Evolutionary conservation across 1,139 yeast species (phyloP), one percentile per base, ranked within the genome.

Genomic region (Debaryomyces subglobosus): DNA sequence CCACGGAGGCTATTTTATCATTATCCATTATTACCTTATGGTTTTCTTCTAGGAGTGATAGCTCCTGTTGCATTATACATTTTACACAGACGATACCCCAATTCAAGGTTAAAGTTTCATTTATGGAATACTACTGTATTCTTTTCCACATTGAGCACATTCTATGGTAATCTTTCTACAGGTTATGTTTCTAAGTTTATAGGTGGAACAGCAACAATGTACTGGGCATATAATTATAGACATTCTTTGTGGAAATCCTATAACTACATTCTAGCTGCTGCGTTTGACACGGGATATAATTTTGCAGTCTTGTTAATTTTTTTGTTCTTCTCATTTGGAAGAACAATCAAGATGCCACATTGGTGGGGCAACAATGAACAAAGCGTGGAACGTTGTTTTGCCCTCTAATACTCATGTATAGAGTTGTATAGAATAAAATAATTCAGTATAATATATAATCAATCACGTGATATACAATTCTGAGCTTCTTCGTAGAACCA

Each of bases 151-250:
- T 71, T 77, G 75, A 70, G 79, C 34, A 63, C 52, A 13, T 78
- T 78, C 59, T 77, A 77, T 51, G 82, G 82, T 3, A 77, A 77
- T 53, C 58, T 77, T 15, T 75, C 81, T n/a, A 77, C 82, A 0
- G 82, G 82, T 0, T 71, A 74, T 51, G 53, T 77, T 15, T 77
- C 82, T 5, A 69, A 72, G 53, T 75, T 79, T 48, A 57, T 77
- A 20, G 71, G 79, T 0, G 81, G 81, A 8, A 71, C 81, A 0
- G 60, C 71, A 33, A 68, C 80, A 27, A 76, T 76, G 80, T 72
- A 63, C 57, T 77, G 73, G 60, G 68, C 73, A 13, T 72, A 57
- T 54, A 64, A 68, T 13, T 72, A 71, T 52, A 67, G 60, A 44
- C 74, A 71, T 49, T 50, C 55, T 4, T 43, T 71, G 27, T 78